Evolutionary conservation across 1,284 basidiomycete species (phyloP).

Genomic region (Sporisorium sorghi): DNA sequence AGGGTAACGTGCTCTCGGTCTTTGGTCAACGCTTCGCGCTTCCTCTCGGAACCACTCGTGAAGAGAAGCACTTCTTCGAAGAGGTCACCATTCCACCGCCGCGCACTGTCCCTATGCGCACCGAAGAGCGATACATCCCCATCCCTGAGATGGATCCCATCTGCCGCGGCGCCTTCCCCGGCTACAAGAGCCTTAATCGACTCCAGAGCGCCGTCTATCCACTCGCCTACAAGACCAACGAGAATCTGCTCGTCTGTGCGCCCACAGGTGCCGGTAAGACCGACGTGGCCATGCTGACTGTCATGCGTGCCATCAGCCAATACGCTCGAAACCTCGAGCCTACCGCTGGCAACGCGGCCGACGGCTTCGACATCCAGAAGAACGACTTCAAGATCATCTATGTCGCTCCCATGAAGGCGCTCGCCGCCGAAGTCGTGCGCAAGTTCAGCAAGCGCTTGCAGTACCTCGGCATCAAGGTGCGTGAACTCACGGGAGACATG

Average conservation of each 20-base stretch:
- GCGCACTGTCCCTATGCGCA: constrained; percentile 80
- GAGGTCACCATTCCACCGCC: constrained; percentile 92
- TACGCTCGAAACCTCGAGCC: constrained; percentile 78
- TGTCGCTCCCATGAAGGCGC: constrained; percentile 98
- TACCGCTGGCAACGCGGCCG: constrained; percentile 70
- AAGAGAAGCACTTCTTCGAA: constrained; percentile 73
- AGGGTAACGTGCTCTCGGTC: constrained; percentile 79
- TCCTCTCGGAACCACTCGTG: constrained; percentile 83
- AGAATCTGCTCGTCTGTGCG: constrained; percentile 86
- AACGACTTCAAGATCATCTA: constrained; percentile 92
- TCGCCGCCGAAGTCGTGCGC: constrained; percentile 93
- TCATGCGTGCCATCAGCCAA: constrained; percentile 87
- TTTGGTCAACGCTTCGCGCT: constrained; percentile 81
- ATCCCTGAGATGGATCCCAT: constrained; percentile 83
- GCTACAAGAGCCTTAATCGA: constrained; percentile 88
- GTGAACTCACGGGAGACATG: constrained; percentile 99
- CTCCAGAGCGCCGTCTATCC: constrained; percentile 96
- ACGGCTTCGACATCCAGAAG: constrained; percentile 57
- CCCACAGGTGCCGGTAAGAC: constrained; percentile 82
- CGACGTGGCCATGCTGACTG: constrained; percentile 94
- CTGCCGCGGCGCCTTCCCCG: constrained; percentile 87
- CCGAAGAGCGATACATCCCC: constrained; percentile 79
- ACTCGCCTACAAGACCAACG: constrained; percentile 91
- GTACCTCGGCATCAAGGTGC: constrained; percentile 88
- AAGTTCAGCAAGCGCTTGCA: constrained; percentile 90